phyloP scores from a whole-genome alignment of 768 basidiomycete genomes.

The Sistotremastrum suecicum region DNA sequence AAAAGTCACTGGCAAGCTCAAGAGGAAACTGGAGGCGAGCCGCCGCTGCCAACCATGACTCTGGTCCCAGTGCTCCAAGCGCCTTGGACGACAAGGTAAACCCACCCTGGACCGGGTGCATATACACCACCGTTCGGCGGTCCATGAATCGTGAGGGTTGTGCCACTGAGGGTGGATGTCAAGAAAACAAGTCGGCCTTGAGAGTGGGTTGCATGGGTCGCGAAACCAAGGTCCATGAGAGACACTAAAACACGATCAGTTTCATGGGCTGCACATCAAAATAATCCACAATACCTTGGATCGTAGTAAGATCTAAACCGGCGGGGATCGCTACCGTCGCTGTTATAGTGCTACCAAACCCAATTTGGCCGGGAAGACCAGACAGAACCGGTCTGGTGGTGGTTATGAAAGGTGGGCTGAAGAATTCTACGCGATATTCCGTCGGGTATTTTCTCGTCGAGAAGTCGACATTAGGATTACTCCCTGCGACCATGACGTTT shows the following conservation, averaged over 20 bases:
- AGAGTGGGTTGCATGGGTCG: conserved; percentile 25
- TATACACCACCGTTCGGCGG: conserved; percentile 23
- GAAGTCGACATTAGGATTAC: conserved; percentile 28
- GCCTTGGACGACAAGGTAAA: conserved; percentile 17
- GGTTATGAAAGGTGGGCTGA: conserved; percentile 29
- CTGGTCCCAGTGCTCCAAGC: conserved; percentile 11
- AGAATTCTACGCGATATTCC: conserved; percentile 29
- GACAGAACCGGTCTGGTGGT: conserved; percentile 20
- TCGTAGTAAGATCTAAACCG: neutral
- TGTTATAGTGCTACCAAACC: conserved; percentile 16
- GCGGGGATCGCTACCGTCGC: conserved; percentile 5
- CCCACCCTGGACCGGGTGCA: conserved; percentile 18
- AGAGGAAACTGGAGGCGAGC: no score
- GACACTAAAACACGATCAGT: conserved; percentile 11
- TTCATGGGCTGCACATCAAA: no score
- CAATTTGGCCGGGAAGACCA: conserved; percentile 22
- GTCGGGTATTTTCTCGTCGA: conserved; percentile 12
- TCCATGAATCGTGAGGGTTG: conserved; percentile 18
- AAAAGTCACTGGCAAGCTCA: no score
- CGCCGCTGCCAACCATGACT: conserved; percentile 14
- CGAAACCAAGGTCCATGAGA: conserved; percentile 27
- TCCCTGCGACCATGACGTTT: conserved; percentile 25
- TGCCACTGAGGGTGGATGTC: conserved; percentile 15
- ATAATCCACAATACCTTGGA: conserved; percentile 1
- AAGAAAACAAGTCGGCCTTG: conserved; percentile 21